Conservation (phyloP, 2,329 filamentous ascomycete species). For the Aspergillaceae sp. region DNA sequence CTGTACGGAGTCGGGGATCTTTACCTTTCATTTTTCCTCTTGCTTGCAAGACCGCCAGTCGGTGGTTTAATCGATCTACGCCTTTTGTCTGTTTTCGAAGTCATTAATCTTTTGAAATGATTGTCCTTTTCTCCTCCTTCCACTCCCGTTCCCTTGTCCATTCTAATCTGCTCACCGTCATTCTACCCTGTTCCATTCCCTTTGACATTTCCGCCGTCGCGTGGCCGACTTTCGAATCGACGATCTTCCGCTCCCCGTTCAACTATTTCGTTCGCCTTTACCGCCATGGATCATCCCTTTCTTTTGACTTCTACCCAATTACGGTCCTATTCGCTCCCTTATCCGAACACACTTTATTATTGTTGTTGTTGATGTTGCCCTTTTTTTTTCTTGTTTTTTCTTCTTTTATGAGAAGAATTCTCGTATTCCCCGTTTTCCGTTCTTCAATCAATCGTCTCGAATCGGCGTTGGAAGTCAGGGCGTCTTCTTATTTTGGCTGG, state of each 20-base stretch:
- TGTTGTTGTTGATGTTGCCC: too few relatives aligned
- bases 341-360: not conserved
- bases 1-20: conserved; percentile 6
- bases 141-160: not conserved
- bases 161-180: conserved; percentile 6
- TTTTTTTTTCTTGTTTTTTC: conserved; percentile 2
- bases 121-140: not conserved
- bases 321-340: conserved; percentile 8
- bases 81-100: conserved; percentile 2
- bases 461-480: conserved; percentile 33
- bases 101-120: conserved; percentile 1
- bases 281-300: not conserved
- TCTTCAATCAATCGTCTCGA: conserved; percentile 24
- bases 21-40: conserved; percentile 9
- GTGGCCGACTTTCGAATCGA: not conserved
- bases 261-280: conserved; percentile 1
- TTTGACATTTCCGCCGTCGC: not conserved
- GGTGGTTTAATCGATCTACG: not conserved
- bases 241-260: not conserved
- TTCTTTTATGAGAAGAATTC: not conserved
- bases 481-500: conserved; percentile 28
- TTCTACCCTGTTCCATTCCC: conserved; percentile 8
- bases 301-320: not conserved
- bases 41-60: conserved; percentile 2
- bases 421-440: conserved; percentile 14